Evolutionary conservation across 139 green algal genomes (phyloP).

Genomic region (Chlorella ohadii): DNA sequence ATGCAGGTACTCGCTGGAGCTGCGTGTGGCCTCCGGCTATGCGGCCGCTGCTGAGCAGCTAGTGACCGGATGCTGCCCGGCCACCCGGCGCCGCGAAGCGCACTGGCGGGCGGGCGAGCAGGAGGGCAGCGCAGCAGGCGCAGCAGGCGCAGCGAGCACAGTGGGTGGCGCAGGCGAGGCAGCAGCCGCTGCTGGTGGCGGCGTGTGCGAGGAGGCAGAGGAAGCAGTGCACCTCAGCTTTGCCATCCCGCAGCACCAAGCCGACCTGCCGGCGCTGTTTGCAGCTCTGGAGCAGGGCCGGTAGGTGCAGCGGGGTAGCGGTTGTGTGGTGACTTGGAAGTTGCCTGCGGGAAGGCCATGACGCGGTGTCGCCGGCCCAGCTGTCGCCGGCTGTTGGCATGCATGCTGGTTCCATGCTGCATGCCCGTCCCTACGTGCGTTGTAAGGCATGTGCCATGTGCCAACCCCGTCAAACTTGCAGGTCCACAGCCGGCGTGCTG

Average conservation of each 20-base stretch:
- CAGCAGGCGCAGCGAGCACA: not conserved
- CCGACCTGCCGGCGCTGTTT: conserved; percentile 50
- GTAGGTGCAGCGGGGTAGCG: too few species aligned
- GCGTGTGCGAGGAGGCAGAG: not conserved
- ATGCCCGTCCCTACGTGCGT: not conserved
- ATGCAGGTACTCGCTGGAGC: conserved; percentile 47
- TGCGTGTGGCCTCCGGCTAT: conserved; percentile 13
- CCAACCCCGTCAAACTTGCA: too few species aligned
- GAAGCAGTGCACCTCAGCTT: conserved; percentile 29
- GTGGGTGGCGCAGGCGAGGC: not conserved
- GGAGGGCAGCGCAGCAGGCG: too few species aligned
- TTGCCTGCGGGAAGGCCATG: too few species aligned
- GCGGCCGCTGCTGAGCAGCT: conserved; percentile 24
- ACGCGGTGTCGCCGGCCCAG: not conserved
- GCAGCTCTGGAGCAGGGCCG: conserved; percentile 15
- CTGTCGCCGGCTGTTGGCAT: too few species aligned
- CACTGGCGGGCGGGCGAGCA: not conserved
- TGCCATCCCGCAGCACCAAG: conserved; percentile 23
- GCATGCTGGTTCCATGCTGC: not conserved
- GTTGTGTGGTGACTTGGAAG: too few species aligned
- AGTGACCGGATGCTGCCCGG: not conserved
- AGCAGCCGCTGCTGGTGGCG: not conserved
- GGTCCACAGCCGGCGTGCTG: conserved; percentile 14
- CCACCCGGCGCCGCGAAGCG: not conserved
- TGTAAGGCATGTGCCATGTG: too few species aligned